phyloP scores from a whole-genome alignment of 768 basidiomycete genomes.

The Sporobolomyces phaffii region DNA sequence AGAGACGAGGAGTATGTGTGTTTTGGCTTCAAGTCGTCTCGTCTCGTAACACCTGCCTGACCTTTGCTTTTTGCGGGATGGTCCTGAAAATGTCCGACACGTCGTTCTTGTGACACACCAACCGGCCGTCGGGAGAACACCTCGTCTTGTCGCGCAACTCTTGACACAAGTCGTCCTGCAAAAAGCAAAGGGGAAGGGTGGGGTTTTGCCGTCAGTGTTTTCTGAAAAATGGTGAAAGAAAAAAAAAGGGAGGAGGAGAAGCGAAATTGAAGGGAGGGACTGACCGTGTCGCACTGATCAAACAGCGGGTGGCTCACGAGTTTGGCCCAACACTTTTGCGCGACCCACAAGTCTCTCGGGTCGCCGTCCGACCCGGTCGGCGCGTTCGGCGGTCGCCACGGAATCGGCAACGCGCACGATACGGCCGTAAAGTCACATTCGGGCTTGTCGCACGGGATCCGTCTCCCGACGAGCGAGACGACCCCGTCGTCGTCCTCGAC shows the following conservation, averaged over 20 bases:
- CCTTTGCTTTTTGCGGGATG: slow-evolving; percentile 27
- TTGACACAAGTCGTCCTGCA: slow-evolving; percentile 37
- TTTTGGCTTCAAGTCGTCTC: too few relatives aligned
- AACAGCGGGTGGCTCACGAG: slow-evolving; percentile 34
- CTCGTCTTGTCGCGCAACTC: slow-evolving; percentile 28
- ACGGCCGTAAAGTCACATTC: slow-evolving; percentile 33
- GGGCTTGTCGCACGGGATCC: slow-evolving; percentile 38
- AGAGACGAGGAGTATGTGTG: too few relatives aligned
- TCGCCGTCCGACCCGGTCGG: slow-evolving; percentile 8
- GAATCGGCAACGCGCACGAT: slow-evolving; percentile 28
- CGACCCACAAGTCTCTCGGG: slow-evolving; percentile 33
- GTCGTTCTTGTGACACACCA: slow-evolving; percentile 33
- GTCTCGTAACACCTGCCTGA: background rate
- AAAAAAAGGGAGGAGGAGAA: too few relatives aligned
- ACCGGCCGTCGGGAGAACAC: slow-evolving; percentile 33
- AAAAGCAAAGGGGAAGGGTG: background rate
- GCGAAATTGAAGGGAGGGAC: too few relatives aligned
- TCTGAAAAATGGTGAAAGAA: too few relatives aligned
- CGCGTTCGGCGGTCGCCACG: slow-evolving; percentile 34
- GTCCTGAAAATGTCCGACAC: slow-evolving; percentile 30
- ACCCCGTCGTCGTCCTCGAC: slow-evolving; percentile 31
- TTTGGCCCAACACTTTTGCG: slow-evolving; percentile 37
- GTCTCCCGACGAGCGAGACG: background rate
- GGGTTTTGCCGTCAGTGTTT: too few relatives aligned
- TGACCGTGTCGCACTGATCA: slow-evolving; percentile 19